phyloP scores from a whole-genome alignment of 345 rosid genomes.

The Passiflora organensis region DNA sequence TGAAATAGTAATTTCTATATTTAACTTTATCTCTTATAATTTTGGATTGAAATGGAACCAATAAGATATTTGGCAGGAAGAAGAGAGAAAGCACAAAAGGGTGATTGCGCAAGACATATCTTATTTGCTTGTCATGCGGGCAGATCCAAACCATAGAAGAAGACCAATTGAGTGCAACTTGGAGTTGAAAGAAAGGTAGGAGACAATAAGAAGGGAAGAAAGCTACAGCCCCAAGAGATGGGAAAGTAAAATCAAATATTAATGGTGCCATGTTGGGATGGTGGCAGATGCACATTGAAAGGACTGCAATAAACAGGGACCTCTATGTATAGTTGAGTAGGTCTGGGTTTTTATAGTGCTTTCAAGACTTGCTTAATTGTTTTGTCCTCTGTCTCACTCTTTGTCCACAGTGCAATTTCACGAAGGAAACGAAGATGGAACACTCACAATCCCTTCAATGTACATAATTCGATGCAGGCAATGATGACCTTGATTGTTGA shows the following conservation, averaged over 20 bases:
- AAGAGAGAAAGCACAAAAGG: no score
- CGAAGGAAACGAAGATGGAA: not conserved
- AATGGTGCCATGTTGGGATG: conserved; percentile 41
- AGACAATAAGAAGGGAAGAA: conserved; percentile 52
- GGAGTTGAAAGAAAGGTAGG: conserved; percentile 42
- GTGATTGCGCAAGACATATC: no score
- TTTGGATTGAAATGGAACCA: no score
- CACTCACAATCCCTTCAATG: not conserved
- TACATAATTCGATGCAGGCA: conserved; percentile 34
- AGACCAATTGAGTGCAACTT: conserved; percentile 37
- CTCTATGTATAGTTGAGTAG: conserved; percentile 57
- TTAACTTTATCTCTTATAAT: no score
- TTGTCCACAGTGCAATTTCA: conserved; percentile 20
- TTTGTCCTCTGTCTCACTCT: conserved; percentile 7
- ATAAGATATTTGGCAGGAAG: no score
- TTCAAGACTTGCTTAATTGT: conserved; percentile 25
- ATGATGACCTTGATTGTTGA: conserved; percentile 48
- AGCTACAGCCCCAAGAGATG: conserved; percentile 15
- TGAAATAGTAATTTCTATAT: no score
- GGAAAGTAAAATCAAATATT: conserved; percentile 25
- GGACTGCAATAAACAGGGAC: conserved; percentile 69
- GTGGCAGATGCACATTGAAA: conserved; percentile 90
- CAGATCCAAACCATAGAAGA: not conserved
- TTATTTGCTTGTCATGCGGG: no score
- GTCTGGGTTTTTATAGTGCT: conserved; percentile 60